phyloP scores from a whole-genome alignment of 2,329 filamentous ascomycete genomes.

The Xylariales sp. region DNA sequence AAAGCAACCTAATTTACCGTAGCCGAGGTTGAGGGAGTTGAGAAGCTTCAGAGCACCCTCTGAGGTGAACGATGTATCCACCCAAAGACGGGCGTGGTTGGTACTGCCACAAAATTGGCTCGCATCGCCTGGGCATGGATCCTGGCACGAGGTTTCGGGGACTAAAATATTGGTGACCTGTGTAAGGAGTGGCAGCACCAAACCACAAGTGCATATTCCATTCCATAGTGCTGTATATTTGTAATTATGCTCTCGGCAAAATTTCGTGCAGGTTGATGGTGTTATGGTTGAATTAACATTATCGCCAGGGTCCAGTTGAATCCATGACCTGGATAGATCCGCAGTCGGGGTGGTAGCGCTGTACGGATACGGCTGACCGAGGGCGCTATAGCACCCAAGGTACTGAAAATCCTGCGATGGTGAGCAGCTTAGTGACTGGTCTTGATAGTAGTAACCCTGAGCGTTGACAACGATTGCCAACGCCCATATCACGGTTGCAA shows the following conservation, averaged over 20 bases:
- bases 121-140: slow-evolving; percentile 18
- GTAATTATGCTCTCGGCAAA: slow-evolving; percentile 22
- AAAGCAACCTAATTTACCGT: slow-evolving; percentile 23
- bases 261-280: slow-evolving; percentile 16
- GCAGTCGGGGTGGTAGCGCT: slow-evolving; percentile 6
- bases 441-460: slow-evolving; percentile 13
- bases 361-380: slow-evolving; percentile 13
- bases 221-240: slow-evolving; percentile 16
- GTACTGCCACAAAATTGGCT: slow-evolving; percentile 21
- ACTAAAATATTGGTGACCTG: background rate
- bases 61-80: slow-evolving; percentile 21
- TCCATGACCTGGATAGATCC: slow-evolving; percentile 14
- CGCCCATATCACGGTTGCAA: slow-evolving; percentile 13
- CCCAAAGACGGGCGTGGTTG: slow-evolving; percentile 15
- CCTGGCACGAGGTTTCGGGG: slow-evolving; percentile 5
- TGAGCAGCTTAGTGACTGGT: slow-evolving; percentile 7
- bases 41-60: background rate
- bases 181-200: slow-evolving; percentile 11
- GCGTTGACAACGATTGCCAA: slow-evolving; percentile 12
- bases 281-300: slow-evolving; percentile 20
- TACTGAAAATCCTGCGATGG: slow-evolving; percentile 9
- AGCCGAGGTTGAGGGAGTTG: slow-evolving; percentile 9
- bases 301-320: slow-evolving; percentile 15
- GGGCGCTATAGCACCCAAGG: slow-evolving; percentile 11
- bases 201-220: slow-evolving; percentile 20